Base-by-base conservation (phyloP, 2,329 filamentous ascomycete genomes). In the Monilinia fructigena region DNA sequence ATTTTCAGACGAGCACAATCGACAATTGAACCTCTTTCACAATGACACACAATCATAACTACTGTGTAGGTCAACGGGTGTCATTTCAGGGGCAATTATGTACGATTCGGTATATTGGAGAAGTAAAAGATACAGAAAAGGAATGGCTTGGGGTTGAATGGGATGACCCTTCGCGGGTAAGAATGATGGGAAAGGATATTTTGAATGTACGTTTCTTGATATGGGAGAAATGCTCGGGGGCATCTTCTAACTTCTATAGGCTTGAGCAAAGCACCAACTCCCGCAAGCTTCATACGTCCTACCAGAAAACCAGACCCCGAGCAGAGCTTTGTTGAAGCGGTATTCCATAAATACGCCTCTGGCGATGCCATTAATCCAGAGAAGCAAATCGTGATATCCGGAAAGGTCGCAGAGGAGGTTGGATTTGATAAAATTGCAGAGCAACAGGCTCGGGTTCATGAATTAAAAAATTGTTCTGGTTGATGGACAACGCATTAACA, bases 111-210 rank as follows among this genome's bases (percentile, higher is more conserved):
- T 98, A 93, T 75, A 79, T 91, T 68, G 95, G 95, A 55, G 78
- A 84, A 45, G 89, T 98, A 10, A 82, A 86, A 61, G 91, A 90
- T 71, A 93, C 92, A 11, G 68, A 68, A 5, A 64, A 67, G 82
- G 85, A 54, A 69, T 98, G 94, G 93, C 84, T 98, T 45, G 95
- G 95, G 56, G 92, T 98, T 58, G 95, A 99, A 83, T 99, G 95
- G 95, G 94, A 98, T 78, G 91, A 97, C 77, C 81, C 88, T 66
- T 83, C 82, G 48, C 85, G 93, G 74, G 95, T 68, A 98, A 97
- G 81, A 93, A 99, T 78, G 86, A 94, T 74, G 95, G 95, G 67
- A 87, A 89, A 68, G 87, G 85, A 69, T 97, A 97, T 76, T 98
- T 98, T 74, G 80, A 83, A 72, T 97, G 94, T 94, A 85, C 75